phyloP scores from a whole-genome alignment of 129 eudicot genomes.

The Daucus carota region DNA sequence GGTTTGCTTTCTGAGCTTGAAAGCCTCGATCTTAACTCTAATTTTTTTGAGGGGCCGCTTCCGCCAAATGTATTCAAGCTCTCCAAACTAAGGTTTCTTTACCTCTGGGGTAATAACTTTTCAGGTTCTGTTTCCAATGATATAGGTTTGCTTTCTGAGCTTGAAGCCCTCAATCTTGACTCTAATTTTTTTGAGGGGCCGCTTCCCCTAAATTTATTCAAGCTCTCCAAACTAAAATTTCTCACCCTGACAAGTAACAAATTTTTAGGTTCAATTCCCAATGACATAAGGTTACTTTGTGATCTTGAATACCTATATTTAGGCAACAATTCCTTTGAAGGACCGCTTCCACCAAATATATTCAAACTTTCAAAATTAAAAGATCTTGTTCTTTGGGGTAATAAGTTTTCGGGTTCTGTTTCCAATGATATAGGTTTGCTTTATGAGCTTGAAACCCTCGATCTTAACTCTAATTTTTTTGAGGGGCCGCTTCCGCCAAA shows the following conservation, averaged over 20 bases:
- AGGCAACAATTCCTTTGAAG: slow-evolving; percentile 36
- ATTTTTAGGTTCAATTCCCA: slow-evolving; percentile 47
- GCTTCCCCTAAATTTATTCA: slow-evolving; percentile 22
- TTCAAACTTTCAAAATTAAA: slow-evolving; percentile 11
- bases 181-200: slow-evolving; percentile 44
- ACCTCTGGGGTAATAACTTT: not conserved
- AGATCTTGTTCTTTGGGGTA: slow-evolving; percentile 27
- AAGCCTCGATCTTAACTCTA: slow-evolving; percentile 24
- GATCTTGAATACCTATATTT: slow-evolving; percentile 46
- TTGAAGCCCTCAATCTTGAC: slow-evolving; percentile 43
- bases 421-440: slow-evolving; percentile 33
- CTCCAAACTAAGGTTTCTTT: no score
- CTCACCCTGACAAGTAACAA: slow-evolving; percentile 27
- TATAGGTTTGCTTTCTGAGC: no score
- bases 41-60: slow-evolving; percentile 26
- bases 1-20: slow-evolving; percentile 33
- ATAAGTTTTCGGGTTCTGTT: slow-evolving; percentile 43
- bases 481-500: not conserved
- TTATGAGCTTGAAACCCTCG: slow-evolving; percentile 31
- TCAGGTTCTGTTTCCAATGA: no score
- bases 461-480: slow-evolving; percentile 34
- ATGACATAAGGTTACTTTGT: slow-evolving; percentile 27
- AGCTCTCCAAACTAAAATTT: slow-evolving; percentile 18
- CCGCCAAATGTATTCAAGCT: not conserved
- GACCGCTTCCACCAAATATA: slow-evolving; percentile 33